Conservation (phyloP, 768 basidiomycete genomes). For the Mycena venus region DNA sequence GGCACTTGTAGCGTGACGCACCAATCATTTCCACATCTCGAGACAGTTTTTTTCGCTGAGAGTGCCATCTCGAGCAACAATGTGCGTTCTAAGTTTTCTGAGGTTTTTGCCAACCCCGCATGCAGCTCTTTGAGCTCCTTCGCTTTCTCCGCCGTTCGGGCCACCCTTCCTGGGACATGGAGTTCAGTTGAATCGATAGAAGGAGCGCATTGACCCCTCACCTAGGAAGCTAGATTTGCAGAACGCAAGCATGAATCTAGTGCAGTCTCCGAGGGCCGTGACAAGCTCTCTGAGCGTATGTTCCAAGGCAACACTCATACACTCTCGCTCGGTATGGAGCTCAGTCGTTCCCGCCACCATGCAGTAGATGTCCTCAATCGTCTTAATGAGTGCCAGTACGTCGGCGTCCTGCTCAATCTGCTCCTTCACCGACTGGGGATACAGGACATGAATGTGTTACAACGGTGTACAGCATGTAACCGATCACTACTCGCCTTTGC, state of each 20-base stretch:
- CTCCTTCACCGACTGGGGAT: slow-evolving; percentile 9
- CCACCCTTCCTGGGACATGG: not conserved
- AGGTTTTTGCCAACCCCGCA: not conserved
- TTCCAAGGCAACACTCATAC: not conserved
- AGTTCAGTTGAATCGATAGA: too few relatives aligned
- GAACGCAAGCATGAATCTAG: not conserved
- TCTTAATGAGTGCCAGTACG: not conserved
- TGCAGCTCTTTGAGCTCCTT: not conserved
- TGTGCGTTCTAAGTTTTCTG: not conserved
- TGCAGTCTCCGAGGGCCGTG: not conserved
- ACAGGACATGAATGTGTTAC: not conserved
- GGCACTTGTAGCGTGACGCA: not conserved
- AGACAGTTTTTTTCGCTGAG: not conserved
- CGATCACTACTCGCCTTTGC: slow-evolving; percentile 8
- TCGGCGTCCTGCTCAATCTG: slow-evolving; percentile 19
- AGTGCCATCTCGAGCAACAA: not conserved
- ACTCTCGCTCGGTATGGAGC: not conserved
- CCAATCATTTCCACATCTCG: not conserved
- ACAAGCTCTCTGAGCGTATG: not conserved
- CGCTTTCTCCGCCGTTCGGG: not conserved
- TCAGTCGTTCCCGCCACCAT: not conserved
- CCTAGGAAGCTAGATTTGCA: not conserved
- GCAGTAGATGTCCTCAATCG: not conserved
- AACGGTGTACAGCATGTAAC: not conserved
- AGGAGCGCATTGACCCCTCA: not conserved